A percentile compares a stretch with the other conserved stretches of the same genome.
Evolutionary conservation across 2,329 filamentous ascomycete species (phyloP).

Genomic region (Xylariaceae sp.): DNA sequence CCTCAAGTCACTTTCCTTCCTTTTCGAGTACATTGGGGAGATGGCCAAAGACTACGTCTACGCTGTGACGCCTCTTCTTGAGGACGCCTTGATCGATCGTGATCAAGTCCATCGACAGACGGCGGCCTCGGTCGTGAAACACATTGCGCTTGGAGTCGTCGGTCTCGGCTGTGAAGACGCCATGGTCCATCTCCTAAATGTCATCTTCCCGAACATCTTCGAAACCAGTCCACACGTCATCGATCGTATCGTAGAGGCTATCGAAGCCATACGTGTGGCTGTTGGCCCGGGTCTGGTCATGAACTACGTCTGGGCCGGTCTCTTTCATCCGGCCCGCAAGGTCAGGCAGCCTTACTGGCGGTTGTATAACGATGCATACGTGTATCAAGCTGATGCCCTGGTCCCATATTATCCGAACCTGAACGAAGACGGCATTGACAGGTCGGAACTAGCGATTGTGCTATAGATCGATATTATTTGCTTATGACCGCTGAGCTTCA

Average conservation of each 20-base stretch:
- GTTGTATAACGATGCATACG: conserved; percentile 95
- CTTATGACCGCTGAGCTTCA: not conserved
- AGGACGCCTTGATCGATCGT: conserved; percentile 94
- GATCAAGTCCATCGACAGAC: conserved; percentile 98
- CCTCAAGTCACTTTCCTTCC: conserved; percentile 91
- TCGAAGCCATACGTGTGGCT: conserved; percentile 91
- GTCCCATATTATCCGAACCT: conserved; percentile 92
- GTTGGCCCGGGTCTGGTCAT: conserved; percentile 88
- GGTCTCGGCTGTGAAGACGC: conserved; percentile 96
- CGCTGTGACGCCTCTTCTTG: conserved; percentile 89
- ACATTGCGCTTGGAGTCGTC: conserved; percentile 95
- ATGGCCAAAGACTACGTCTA: conserved; percentile 99
- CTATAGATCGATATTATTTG: conserved; percentile 43
- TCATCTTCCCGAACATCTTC: conserved; percentile 94
- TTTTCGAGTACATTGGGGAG: conserved; percentile 99
- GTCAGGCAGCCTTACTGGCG: conserved; percentile 94
- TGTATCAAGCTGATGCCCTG: conserved; percentile 88
- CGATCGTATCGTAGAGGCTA: conserved; percentile 94
- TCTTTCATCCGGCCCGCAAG: conserved; percentile 96
- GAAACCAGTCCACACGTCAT: conserved; percentile 98
- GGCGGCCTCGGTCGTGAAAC: conserved; percentile 93
- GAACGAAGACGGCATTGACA: conserved; percentile 72
- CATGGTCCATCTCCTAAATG: conserved; percentile 95
- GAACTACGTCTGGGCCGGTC: conserved; percentile 96
- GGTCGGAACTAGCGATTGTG: conserved; percentile 79